phyloP scores from a whole-genome alignment of 768 basidiomycete genomes.

The Xerocomellus amylosporus region DNA sequence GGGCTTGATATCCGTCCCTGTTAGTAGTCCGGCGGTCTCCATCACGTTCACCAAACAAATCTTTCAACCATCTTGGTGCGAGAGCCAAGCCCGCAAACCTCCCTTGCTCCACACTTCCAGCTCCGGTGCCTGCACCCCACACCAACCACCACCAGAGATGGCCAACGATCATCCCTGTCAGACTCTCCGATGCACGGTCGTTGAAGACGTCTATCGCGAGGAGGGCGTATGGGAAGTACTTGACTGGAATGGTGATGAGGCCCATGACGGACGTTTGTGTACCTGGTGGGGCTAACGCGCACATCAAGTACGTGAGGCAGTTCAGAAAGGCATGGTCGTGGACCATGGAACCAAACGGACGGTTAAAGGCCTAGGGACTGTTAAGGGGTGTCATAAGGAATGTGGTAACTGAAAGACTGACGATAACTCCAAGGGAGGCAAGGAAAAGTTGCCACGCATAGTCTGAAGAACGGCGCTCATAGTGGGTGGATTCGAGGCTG shows the following conservation, averaged over 20 bases:
- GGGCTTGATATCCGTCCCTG: constrained; percentile 53
- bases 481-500: constrained; percentile 62
- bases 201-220: constrained; percentile 69
- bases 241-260: constrained; percentile 67
- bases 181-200: constrained; percentile 54
- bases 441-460: constrained; percentile 71
- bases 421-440: constrained; percentile 55
- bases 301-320: constrained; percentile 66
- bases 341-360: constrained; percentile 53
- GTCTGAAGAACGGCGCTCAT: constrained; percentile 61
- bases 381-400: not conserved
- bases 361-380: constrained; percentile 46
- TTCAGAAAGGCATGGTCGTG: constrained; percentile 67
- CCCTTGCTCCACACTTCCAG: constrained; percentile 37
- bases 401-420: constrained; percentile 34
- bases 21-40: constrained; percentile 34
- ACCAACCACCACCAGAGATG: constrained; percentile 81
- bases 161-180: constrained; percentile 74
- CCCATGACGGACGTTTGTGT: constrained; percentile 76
- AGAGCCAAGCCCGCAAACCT: constrained; percentile 39
- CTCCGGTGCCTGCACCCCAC: constrained; percentile 47
- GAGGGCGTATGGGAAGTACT: constrained; percentile 72
- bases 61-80: constrained; percentile 60
- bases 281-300: constrained; percentile 62
- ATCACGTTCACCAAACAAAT: constrained; percentile 43